Base-by-base conservation (phyloP, 495 filamentous ascomycete genomes). In the Jackrogersella multiformis region DNA sequence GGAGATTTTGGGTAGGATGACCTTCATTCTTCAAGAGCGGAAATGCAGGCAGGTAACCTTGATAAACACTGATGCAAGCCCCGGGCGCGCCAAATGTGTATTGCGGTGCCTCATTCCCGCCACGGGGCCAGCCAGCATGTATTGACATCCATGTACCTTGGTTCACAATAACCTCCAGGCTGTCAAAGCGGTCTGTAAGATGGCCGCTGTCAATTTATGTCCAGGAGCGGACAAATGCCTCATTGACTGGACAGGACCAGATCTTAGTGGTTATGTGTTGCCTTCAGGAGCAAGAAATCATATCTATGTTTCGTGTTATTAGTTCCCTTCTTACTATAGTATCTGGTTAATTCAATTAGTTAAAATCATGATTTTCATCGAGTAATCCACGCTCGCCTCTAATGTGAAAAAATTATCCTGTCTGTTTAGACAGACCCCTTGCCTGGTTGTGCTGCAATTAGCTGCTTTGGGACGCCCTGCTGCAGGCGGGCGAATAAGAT, bases 401-500 rank as follows among this genome's bases (percentile, higher is more conserved):
- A 20, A 21, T 48, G 41, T 44, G 52, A 28, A 42, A n/a, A 21
- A 30, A 26, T 35, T 52, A 65, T 64, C 56, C n/a, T 41, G 16
- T 51, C 42, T 60, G n/a, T n/a, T n/a, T n/a, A n/a, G n/a, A n/a
- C n/a, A 28, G 51, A 41, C 21, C 66, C 61, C 66, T 61, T 69
- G 61, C 56, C 44, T 23, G 49, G 51, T 46, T 42, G 60, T 54
- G 42, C 60, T 65, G 66, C 66, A 69, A 42, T 61, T 24, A 56
- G 61, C 66, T 57, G 42, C n/a, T 57, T 65, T 64, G 30, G 66
- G 66, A 64, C 35, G 64, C 35, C 59, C 20, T 55, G 46, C 60
- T 69, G 56, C 66, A 65, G 42, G 39, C 38, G 60, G 42, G 42
- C 66, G 66, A 64, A 64, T 61, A 21, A 61, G 51, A 56, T 35